Evolutionary conservation across 371 early-diverging fungal genomes (phyloP), one percentile per base, ranked within the genome.

Genomic region (Encephalitozoon hellem): DNA sequence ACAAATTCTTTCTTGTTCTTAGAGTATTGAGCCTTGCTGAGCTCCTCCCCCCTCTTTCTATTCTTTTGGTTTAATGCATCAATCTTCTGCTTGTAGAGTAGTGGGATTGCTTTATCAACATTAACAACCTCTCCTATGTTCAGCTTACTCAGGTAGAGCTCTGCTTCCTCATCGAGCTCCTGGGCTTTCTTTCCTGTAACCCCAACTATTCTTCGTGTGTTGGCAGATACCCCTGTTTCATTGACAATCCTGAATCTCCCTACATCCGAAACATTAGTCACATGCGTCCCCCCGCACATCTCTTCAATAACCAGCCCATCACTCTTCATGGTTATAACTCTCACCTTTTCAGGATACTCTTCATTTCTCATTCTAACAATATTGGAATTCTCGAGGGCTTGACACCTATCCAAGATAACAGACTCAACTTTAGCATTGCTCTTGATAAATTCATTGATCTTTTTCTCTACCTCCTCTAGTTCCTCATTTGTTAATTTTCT

Each of bases 251-350:
- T 88, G 79, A 97, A 89, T 52, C 87, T 84, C 83, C 90, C 90
- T 78, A 99, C 94, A 51, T 95, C 94, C 12, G 89, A 87, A 4
- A 96, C 94, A 86, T 90, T 89, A 32, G 85, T 84, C 39, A 96
- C 97, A 81, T 99, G 99, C 79, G 96, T 95, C 78, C 99, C 99
- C 82, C 99, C 97, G 84, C 99, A 99, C 84, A 96, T 91, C 86
- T 99, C 99, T 67, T 94, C 88, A 55, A 92, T 91, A 77, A 88
- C 87, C 39, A 87, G 85, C 5, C 84, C 83, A 92, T 93, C 94
- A 68, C 89, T 87, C 1, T 42, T 26, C 78, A 93, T 91, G 41
- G 87, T 78, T 0, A 91, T 90, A 80, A 93, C 89, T 11, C 85
- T 63, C 32, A 85, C 77, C 9, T 41, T 49, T 69, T 88, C 85